A percentile compares a stretch with the other conserved stretches of the same genome.
Conservation (phyloP, 2,329 filamentous ascomycete species). For the Penicillium expansum region DNA sequence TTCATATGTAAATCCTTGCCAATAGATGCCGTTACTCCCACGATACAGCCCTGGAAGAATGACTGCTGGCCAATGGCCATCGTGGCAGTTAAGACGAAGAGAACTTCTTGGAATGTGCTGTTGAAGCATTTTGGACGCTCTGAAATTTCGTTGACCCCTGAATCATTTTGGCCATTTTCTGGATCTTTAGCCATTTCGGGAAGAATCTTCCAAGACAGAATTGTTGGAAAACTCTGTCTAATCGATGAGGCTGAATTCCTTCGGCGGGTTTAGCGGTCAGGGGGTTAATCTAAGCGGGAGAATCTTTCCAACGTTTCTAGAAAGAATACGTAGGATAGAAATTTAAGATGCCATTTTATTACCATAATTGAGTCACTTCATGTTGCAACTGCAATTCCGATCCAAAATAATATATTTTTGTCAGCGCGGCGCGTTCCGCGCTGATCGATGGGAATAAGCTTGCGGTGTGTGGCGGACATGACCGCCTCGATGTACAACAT, state of each 20-base stretch:
- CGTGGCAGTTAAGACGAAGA: conserved; percentile 65
- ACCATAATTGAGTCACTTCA: background rate
- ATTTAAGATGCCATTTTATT: background rate
- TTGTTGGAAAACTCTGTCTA: background rate
- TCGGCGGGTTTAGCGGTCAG: background rate
- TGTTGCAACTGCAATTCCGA: background rate
- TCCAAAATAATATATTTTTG: conserved; percentile 1
- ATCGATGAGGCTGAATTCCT: background rate
- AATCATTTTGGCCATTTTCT: conserved; percentile 17
- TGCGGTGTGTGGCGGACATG: too few relatives aligned
- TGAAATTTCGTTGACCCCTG: background rate
- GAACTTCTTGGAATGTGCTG: conserved; percentile 60
- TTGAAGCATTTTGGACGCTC: conserved; percentile 49
- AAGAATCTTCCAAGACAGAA: background rate
- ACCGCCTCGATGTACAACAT: too few relatives aligned
- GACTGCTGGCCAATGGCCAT: conserved; percentile 64
- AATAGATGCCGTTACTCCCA: conserved; percentile 63
- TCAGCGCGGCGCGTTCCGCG: conserved; percentile 4
- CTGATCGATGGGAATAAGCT: background rate
- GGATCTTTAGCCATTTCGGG: conserved; percentile 3
- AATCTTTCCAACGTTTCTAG: background rate
- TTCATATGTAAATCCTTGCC: conserved; percentile 61
- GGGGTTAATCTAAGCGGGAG: background rate
- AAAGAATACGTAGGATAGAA: background rate
- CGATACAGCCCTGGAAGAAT: conserved; percentile 58